These are phyloP conservation scores for Daldinia sp. DNA, from an alignment of 2,329 filamentous ascomycete genomes.

Conservation along the genomic window DNA sequence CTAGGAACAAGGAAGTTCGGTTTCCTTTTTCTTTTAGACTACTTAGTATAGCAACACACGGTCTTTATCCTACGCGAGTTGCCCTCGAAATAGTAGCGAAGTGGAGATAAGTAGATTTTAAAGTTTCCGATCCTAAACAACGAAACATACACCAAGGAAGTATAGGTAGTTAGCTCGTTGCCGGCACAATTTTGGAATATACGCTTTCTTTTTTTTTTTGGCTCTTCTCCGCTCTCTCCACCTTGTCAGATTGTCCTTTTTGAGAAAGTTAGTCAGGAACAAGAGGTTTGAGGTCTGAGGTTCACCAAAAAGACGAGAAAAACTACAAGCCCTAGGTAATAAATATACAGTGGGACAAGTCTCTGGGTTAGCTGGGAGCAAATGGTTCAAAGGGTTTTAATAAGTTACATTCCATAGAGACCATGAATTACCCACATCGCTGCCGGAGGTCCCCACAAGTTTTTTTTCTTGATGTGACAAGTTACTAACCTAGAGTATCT, in stretches of 20 bases:
- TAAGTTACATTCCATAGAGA: conserved; percentile 11
- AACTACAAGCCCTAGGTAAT: neutral
- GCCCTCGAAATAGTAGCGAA: neutral
- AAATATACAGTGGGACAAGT: conserved; percentile 10
- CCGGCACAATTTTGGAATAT: neutral
- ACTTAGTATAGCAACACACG: neutral
- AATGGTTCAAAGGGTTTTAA: neutral
- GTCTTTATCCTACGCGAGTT: conserved; percentile 2
- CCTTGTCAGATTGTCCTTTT: neutral
- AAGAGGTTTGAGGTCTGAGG: neutral
- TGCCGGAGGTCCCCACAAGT: conserved; percentile 4
- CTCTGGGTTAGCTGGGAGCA: neutral
- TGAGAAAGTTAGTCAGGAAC: neutral
- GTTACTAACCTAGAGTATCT: conserved; percentile 12
- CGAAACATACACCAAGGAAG: conserved; percentile 1
- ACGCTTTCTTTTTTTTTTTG: neutral
- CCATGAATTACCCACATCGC: conserved; percentile 8
- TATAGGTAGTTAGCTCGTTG: neutral
- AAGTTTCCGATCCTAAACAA: conserved; percentile 1
- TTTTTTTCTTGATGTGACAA: conserved; percentile 11
- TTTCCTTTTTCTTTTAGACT: neutral
- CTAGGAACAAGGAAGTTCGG: neutral
- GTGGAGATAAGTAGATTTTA: conserved; percentile 9
- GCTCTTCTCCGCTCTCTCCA: neutral
- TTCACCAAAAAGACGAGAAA: neutral